Evolutionary conservation across 768 basidiomycete genomes (phyloP).

Genomic region (Phylloporus arenicola): DNA sequence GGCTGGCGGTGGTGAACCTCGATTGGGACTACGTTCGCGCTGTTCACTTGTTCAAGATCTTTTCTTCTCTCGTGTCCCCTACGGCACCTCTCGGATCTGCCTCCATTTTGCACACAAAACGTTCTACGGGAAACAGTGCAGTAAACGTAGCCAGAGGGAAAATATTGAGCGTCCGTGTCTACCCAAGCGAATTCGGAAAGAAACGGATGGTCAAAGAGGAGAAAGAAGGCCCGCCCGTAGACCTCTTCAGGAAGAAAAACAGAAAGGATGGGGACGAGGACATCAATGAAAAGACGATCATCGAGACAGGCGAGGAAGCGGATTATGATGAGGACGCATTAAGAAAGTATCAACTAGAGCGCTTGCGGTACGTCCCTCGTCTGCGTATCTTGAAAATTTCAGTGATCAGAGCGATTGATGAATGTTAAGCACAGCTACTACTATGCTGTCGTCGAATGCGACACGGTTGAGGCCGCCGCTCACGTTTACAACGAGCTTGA

Average conservation of each 20-base stretch:
- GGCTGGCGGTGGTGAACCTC: no score
- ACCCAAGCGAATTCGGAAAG: slow-evolving; percentile 92
- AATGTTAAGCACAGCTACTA: slow-evolving; percentile 62
- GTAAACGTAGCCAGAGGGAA: slow-evolving; percentile 49
- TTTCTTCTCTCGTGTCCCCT: slow-evolving; percentile 76
- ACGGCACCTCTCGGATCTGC: slow-evolving; percentile 39
- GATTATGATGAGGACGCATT: slow-evolving; percentile 88
- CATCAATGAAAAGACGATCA: slow-evolving; percentile 58
- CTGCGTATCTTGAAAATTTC: neutral
- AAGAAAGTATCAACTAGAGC: slow-evolving; percentile 87
- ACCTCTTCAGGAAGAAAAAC: slow-evolving; percentile 64
- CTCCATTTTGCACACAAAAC: slow-evolving; percentile 19
- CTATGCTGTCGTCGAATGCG: slow-evolving; percentile 91
- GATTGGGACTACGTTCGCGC: slow-evolving; percentile 98
- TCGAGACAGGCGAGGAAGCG: slow-evolving; percentile 61
- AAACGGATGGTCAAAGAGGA: slow-evolving; percentile 83
- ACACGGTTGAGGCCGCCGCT: slow-evolving; percentile 66
- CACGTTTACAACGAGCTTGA: slow-evolving; percentile 84
- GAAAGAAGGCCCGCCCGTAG: slow-evolving; percentile 80
- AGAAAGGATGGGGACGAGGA: slow-evolving; percentile 42
- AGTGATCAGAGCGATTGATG: slow-evolving; percentile 1
- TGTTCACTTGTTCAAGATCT: slow-evolving; percentile 85
- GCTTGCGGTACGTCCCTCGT: slow-evolving; percentile 62
- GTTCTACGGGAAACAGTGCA: slow-evolving; percentile 4
- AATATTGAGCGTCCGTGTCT: slow-evolving; percentile 74